Conservation (phyloP, 2,329 filamentous ascomycete genomes). For the Botrytis tulipae region DNA sequence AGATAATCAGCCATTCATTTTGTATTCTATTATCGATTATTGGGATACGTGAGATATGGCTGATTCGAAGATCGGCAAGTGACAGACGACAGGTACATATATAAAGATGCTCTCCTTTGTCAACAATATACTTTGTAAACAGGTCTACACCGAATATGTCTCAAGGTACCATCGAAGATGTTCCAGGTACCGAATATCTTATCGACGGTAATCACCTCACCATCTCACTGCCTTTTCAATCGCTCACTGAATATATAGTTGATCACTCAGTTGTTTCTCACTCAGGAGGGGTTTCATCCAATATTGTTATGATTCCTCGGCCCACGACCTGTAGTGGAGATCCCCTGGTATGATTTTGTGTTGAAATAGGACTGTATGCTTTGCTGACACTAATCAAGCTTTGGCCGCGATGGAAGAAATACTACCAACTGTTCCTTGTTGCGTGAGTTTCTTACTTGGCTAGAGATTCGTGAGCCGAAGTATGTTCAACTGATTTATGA, state of each 20-base stretch:
- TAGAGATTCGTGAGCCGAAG: neutral
- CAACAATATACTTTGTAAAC: neutral
- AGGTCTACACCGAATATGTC: neutral
- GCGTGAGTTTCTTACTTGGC: neutral
- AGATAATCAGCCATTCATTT: neutral
- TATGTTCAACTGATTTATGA: neutral
- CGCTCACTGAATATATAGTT: neutral
- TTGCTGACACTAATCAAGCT: neutral
- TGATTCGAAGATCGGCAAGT: neutral
- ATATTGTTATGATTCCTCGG: neutral
- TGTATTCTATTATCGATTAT: neutral
- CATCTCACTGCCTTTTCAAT: neutral
- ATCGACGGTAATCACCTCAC: neutral
- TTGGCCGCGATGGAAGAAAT: neutral
- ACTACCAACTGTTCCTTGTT: neutral
- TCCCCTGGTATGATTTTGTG: neutral
- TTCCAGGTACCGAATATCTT: neutral
- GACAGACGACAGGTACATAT: neutral
- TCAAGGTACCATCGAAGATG: neutral
- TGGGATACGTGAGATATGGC: neutral
- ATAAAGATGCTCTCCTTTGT: neutral
- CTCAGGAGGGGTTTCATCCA: neutral
- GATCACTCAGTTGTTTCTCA: neutral
- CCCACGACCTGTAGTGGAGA: neutral
- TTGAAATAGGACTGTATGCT: neutral